These are phyloP conservation scores for Arctium lappa DNA, from an alignment of 129 eudicot species.

Conservation along the genomic window DNA sequence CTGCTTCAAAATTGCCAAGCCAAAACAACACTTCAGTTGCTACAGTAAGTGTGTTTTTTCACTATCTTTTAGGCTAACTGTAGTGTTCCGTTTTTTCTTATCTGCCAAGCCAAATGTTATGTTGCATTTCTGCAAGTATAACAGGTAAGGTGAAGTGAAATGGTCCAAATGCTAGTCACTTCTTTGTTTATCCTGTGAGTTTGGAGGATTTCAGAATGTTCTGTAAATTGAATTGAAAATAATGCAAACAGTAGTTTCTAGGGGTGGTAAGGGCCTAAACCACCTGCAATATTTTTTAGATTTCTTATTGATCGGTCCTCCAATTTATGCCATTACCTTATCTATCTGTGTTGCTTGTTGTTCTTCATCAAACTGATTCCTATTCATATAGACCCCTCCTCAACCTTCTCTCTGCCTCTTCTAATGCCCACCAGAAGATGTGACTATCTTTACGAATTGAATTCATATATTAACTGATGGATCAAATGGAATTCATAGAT, in stretches of 20 bases:
- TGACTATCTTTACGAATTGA: neutral
- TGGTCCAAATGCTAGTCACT: neutral
- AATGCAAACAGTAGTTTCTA: neutral
- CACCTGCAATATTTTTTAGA: neutral
- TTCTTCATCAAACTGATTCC: neutral
- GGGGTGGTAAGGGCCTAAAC: neutral
- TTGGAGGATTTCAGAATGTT: neutral
- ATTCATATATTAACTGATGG: neutral
- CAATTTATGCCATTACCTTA: neutral
- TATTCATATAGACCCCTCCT: neutral
- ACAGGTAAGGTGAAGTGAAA: neutral
- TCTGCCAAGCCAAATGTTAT: neutral
- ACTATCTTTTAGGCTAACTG: neutral
- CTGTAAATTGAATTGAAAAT: neutral
- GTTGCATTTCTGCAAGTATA: constrained; percentile 1
- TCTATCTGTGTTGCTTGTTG: neutral
- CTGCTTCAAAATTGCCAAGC: neutral
- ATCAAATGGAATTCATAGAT: neutral
- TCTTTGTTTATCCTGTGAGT: neutral
- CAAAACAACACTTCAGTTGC: neutral
- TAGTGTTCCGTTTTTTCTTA: neutral
- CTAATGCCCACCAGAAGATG: neutral
- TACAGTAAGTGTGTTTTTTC: neutral
- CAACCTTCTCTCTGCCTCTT: neutral
- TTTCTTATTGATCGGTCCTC: neutral